These are phyloP conservation scores for Beauveria caledonica DNA, from an alignment of 2,329 filamentous ascomycete genomes.

Conservation along the genomic window DNA sequence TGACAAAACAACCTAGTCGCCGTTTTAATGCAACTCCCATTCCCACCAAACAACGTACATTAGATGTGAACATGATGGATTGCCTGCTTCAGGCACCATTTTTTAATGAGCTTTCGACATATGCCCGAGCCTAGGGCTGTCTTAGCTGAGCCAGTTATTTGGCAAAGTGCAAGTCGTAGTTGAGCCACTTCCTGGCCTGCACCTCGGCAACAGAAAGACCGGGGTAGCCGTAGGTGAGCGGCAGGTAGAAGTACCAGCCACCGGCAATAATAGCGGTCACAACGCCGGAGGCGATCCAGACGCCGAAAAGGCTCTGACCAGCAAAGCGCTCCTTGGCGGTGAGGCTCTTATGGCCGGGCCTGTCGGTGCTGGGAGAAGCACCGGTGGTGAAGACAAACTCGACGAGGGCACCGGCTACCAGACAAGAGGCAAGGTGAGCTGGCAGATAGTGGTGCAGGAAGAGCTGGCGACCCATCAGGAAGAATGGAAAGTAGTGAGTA, in stretches of 20 bases:
- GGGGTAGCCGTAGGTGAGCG: constrained; percentile 90
- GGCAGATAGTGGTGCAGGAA: constrained; percentile 98
- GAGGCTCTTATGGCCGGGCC: constrained; percentile 48
- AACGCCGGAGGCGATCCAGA: constrained; percentile 70
- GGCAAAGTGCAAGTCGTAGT: constrained; percentile 96
- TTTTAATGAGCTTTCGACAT: background rate
- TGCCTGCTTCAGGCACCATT: background rate
- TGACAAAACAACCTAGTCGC: background rate
- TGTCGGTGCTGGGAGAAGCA: constrained; percentile 41
- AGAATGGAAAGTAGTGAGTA: constrained; percentile 96
- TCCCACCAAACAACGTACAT: background rate
- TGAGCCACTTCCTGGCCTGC: constrained; percentile 82
- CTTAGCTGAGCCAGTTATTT: constrained; percentile 48
- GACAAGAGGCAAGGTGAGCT: constrained; percentile 79
- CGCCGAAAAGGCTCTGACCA: constrained; percentile 64
- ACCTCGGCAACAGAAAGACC: constrained; percentile 75
- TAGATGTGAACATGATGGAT: constrained; percentile 1
- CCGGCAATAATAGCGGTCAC: constrained; percentile 62
- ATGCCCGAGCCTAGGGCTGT: background rate
- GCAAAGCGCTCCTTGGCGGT: constrained; percentile 77
- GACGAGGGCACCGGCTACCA: constrained; percentile 83
- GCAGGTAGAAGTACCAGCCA: constrained; percentile 89
- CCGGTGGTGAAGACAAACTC: constrained; percentile 96
- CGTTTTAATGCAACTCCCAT: background rate
- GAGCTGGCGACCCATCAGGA: constrained; percentile 93